Evolutionary conservation across 2,329 filamentous ascomycete genomes (phyloP).

Genomic region (Arthrobotrys pseudoclavata): DNA sequence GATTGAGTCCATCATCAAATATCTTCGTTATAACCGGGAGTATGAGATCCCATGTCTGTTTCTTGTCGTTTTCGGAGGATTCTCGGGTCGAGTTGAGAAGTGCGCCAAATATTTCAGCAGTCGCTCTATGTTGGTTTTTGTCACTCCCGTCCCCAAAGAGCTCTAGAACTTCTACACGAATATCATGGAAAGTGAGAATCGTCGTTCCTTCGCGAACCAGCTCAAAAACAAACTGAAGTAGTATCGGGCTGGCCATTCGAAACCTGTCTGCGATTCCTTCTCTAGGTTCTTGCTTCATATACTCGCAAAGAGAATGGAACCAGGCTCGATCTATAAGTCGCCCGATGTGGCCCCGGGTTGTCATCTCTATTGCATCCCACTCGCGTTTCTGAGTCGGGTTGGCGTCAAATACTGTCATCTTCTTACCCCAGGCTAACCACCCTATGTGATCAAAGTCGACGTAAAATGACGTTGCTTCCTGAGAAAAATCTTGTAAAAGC

Average conservation of each 20-base stretch:
- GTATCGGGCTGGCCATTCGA: slow-evolving; percentile 85
- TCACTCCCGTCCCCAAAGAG: slow-evolving; percentile 94
- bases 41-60: slow-evolving; percentile 86
- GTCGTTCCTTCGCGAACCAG: slow-evolving; percentile 86
- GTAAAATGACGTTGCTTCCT: slow-evolving; percentile 85
- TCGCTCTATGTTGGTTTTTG: slow-evolving; percentile 97
- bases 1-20: slow-evolving; percentile 91
- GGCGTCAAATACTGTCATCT: slow-evolving; percentile 82
- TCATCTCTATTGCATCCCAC: slow-evolving; percentile 85
- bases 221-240: slow-evolving; percentile 90
- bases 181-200: slow-evolving; percentile 83
- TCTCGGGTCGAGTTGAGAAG: slow-evolving; percentile 85
- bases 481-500: slow-evolving; percentile 82
- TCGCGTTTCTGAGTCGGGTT: slow-evolving; percentile 76
- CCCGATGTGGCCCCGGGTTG: slow-evolving; percentile 83
- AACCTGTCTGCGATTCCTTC: slow-evolving; percentile 86
- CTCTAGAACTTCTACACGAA: slow-evolving; percentile 81
- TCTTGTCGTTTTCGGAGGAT: slow-evolving; percentile 75
- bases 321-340: slow-evolving; percentile 83
- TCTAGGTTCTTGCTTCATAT: slow-evolving; percentile 94
- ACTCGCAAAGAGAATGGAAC: slow-evolving; percentile 89
- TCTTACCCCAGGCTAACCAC: slow-evolving; percentile 95
- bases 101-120: slow-evolving; percentile 90
- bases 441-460: slow-evolving; percentile 92
- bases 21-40: slow-evolving; percentile 88